Base-by-base conservation (phyloP, 2,329 filamentous ascomycete species). In the Thielaviopsis euricoi region DNA sequence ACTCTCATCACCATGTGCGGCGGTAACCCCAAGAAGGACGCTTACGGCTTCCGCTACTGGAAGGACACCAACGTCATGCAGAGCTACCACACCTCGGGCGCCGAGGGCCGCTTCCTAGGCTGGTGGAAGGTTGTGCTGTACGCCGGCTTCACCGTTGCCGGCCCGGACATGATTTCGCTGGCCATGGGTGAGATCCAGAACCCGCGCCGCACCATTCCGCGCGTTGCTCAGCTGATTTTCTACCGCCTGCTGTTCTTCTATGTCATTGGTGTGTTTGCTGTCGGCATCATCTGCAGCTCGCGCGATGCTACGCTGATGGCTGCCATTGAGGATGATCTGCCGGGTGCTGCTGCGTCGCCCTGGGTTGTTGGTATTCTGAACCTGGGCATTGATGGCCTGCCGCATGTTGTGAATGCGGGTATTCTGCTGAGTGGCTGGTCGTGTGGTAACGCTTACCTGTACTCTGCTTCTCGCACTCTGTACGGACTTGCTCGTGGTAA, bases 201-300 rank as follows among this genome's bases (percentile, higher is more conserved):
- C 65, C 83, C 83, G 1, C 76, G 83, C 49, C 68, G 70, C 23
- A 77, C 81, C 29, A 80, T 89, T 68, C 85, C 85, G 0, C 77
- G 76, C 59, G 85, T 85, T 1, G 87, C 79, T 71, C 87, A 86
- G 62, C 81, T 81, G 52, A 82, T 87, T 37, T 87, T 88, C 69
- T 87, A 84, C 68, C 82, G 86, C 53, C 73, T 89, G 33, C 83
- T 82, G 0, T 70, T 76, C 1, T 87, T 89, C 70, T 88, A 87
- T 69, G 76, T 87, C n/a, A 73, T 88, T 68, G 63, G 73, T 73
- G 76, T 85, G 51, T 82, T 81, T 61, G 71, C 74, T 37, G 77
- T 74, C 37, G 71, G 77, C 22, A 77, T 82, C 46, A 66, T 79
- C 13, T 69, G 76, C 48, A 81, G 81, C 65, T 79, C 71, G 77